These are phyloP conservation scores for Neodidymelliopsis sp. DNA, from an alignment of 2,329 filamentous ascomycete species.

Conservation along the genomic window DNA sequence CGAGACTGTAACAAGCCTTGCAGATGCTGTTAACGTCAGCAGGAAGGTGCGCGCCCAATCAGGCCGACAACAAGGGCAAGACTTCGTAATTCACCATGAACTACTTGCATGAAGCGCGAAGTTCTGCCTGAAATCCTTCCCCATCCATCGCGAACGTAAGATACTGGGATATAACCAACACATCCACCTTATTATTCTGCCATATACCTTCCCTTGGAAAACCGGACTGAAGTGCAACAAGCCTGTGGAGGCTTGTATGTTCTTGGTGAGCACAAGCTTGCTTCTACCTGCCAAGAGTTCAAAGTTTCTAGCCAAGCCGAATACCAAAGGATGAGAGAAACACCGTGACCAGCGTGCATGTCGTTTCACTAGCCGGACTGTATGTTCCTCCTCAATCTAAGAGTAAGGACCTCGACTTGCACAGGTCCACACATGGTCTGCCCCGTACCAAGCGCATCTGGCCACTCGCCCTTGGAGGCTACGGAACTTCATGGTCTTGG, in stretches of 20 bases:
- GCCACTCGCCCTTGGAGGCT: constrained; percentile 2
- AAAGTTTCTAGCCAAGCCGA: constrained; percentile 1
- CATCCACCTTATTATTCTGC: not conserved
- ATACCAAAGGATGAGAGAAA: not conserved
- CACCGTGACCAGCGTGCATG: not conserved
- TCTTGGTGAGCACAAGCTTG: not conserved
- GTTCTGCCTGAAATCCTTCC: not conserved
- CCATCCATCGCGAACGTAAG: not conserved
- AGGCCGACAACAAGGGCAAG: too few species aligned
- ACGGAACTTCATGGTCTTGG: not conserved
- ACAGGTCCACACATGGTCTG: not conserved
- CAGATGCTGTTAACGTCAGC: not conserved
- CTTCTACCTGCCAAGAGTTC: constrained; percentile 2
- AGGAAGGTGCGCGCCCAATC: too few species aligned
- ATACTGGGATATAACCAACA: not conserved
- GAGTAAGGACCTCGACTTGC: not conserved
- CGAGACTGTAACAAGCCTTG: not conserved
- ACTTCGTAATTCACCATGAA: too few species aligned
- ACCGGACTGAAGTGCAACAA: not conserved
- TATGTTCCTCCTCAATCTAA: not conserved
- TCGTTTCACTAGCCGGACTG: not conserved
- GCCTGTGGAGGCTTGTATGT: not conserved
- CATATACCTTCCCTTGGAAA: not conserved
- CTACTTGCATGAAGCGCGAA: too few species aligned
- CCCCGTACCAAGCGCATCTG: not conserved